Evolutionary conservation across 176 grass and related monocot genomes (phyloP).

Genomic region (Phyllostachys edulis): DNA sequence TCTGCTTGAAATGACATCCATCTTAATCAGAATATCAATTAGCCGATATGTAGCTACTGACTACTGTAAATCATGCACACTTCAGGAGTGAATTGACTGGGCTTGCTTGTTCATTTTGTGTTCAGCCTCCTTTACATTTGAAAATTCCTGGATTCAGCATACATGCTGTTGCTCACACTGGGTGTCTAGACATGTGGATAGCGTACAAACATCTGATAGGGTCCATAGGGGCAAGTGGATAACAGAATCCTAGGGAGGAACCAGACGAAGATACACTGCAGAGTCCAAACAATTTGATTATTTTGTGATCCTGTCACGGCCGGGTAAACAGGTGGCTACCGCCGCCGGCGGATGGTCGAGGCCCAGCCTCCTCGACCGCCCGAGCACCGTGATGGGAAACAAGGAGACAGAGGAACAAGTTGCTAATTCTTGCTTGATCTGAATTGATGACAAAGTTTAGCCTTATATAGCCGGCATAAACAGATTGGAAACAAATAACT

Average conservation of each 20-base stretch:
- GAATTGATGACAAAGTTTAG: too few relatives aligned
- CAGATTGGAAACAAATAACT: too few relatives aligned
- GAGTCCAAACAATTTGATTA: neutral
- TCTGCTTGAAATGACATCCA: neutral
- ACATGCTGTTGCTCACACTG: neutral
- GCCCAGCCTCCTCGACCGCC: too few relatives aligned
- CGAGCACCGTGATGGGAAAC: too few relatives aligned
- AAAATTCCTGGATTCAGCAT: conserved; percentile 2
- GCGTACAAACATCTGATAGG: conserved; percentile 24
- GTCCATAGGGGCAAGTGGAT: conserved; percentile 9
- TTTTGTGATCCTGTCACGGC: neutral
- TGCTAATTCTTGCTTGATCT: too few relatives aligned
- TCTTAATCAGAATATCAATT: neutral
- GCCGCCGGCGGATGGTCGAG: too few relatives aligned
- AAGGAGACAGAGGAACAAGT: too few relatives aligned
- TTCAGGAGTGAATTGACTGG: neutral
- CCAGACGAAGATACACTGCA: conserved; percentile 25
- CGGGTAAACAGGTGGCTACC: too few relatives aligned
- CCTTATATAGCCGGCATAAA: too few relatives aligned
- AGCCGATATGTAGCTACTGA: neutral
- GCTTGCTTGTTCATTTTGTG: neutral
- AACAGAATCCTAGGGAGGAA: conserved; percentile 42
- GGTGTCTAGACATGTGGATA: conserved; percentile 25
- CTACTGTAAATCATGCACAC: neutral
- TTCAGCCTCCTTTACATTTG: neutral